phyloP scores from a whole-genome alignment of 495 filamentous ascomycete genomes.

The Endocarpon pusillum region DNA sequence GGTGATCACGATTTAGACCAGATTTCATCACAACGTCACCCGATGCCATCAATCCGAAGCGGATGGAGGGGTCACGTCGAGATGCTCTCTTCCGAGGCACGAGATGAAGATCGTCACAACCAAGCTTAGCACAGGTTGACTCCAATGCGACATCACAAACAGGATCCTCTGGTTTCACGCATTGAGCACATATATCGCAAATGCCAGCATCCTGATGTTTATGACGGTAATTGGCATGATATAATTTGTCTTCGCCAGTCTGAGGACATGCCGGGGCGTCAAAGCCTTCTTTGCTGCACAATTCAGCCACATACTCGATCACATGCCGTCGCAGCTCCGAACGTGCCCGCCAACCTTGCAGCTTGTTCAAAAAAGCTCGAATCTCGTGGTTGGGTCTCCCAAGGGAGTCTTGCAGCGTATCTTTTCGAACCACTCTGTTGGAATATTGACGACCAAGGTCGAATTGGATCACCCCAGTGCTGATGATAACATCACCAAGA shows the following conservation, averaged over 20 bases:
- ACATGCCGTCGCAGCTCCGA: conserved; percentile 7
- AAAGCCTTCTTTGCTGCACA: conserved; percentile 1
- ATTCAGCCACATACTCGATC: conserved; percentile 1
- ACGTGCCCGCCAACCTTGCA: conserved; percentile 7
- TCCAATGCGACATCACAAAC: conserved; percentile 1
- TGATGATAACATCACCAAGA: conserved; percentile 30
- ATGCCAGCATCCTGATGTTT: conserved; percentile 10
- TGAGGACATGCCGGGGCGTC: conserved; percentile 10
- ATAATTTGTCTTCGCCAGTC: conserved; percentile 14
- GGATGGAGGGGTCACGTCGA: conserved; percentile 3
- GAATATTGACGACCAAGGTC: conserved; percentile 20
- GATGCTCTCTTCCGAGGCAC: conserved; percentile 3
- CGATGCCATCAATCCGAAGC: conserved; percentile 12
- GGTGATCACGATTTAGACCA: conserved; percentile 10
- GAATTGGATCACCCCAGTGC: conserved; percentile 21
- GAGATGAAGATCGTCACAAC: conserved; percentile 1
- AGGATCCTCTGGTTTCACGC: not conserved
- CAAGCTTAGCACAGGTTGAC: conserved; percentile 2
- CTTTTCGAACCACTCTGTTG: conserved; percentile 14
- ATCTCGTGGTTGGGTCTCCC: conserved; percentile 17
- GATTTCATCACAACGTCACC: conserved; percentile 17
- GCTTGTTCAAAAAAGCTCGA: conserved; percentile 10
- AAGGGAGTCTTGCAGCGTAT: conserved; percentile 13
- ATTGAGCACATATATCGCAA: conserved; percentile 1
- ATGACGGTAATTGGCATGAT: conserved; percentile 16